Conservation (phyloP, 2,329 filamentous ascomycete genomes). For the Pseudopithomyces chartarum region DNA sequence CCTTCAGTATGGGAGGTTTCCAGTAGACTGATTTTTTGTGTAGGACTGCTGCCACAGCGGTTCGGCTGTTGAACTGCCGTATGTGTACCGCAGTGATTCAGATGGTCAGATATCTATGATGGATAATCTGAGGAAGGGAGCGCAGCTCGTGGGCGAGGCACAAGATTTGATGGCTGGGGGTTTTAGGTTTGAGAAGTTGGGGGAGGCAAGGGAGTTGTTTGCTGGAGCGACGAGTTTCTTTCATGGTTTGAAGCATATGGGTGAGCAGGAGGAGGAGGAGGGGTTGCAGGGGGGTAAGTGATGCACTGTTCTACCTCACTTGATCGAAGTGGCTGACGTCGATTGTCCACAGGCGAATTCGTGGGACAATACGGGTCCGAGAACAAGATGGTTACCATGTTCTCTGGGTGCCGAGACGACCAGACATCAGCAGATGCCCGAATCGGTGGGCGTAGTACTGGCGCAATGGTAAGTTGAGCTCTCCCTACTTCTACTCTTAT, state of each 20-base stretch:
- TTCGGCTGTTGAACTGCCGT: constrained; percentile 64
- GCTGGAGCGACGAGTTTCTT: constrained; percentile 62
- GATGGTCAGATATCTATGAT: constrained; percentile 62
- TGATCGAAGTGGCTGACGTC: neutral
- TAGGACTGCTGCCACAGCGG: constrained; percentile 66
- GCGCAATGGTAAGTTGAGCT: constrained; percentile 45
- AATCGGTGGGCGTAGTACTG: constrained; percentile 51
- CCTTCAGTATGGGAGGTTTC: neutral
- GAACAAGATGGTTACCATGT: constrained; percentile 57
- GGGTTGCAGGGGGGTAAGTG: constrained; percentile 36
- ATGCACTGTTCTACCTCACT: no score
- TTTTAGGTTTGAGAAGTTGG: constrained; percentile 55
- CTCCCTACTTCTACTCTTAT: neutral
- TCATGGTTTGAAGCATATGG: constrained; percentile 55
- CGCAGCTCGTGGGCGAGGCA: constrained; percentile 57
- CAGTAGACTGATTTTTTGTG: neutral
- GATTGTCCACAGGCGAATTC: constrained; percentile 26
- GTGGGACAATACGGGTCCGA: constrained; percentile 53
- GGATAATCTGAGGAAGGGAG: constrained; percentile 60
- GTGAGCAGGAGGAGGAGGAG: constrained; percentile 52
- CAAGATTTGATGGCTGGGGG: constrained; percentile 56
- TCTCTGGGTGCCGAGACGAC: constrained; percentile 56
- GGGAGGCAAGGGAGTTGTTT: constrained; percentile 58
- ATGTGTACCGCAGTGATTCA: constrained; percentile 61
- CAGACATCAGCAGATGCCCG: constrained; percentile 57